phyloP scores from a whole-genome alignment of 192 early-diverging fungal genomes.

The Radiomyces spectabilis region DNA sequence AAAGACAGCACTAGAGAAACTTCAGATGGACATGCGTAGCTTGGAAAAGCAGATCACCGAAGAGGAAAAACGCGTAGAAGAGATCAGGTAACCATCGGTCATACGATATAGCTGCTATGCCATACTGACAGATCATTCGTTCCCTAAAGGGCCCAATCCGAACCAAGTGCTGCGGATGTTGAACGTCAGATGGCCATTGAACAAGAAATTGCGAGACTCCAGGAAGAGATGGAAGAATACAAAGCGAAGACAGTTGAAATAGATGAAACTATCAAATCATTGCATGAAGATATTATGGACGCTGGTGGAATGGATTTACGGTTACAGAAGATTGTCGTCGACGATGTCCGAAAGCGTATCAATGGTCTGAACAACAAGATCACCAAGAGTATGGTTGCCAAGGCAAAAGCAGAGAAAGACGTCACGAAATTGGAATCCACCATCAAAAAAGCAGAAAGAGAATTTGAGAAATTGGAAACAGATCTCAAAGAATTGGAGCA shows the following conservation, averaged over 20 bases:
- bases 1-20: conserved; percentile 56
- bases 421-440: conserved; percentile 58
- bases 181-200: conserved; percentile 44
- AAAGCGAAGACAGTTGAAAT: conserved; percentile 54
- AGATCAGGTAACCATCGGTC: conserved; percentile 46
- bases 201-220: conserved; percentile 36
- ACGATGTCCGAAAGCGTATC: conserved; percentile 74
- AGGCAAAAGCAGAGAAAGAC: conserved; percentile 70
- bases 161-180: conserved; percentile 46
- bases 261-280: conserved; percentile 67
- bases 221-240: conserved; percentile 35
- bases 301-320: conserved; percentile 85
- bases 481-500: conserved; percentile 26
- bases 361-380: conserved; percentile 56
- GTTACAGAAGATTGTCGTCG: conserved; percentile 78
- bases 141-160: conserved; percentile 30
- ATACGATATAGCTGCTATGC: no score
- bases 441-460: conserved; percentile 54
- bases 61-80: conserved; percentile 54
- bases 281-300: conserved; percentile 88
- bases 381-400: conserved; percentile 66
- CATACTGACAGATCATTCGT: background rate
- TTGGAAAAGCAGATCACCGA: conserved; percentile 59
- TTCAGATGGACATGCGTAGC: conserved; percentile 68
- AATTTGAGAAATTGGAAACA: conserved; percentile 51